Conservation (phyloP, 176 grass and related monocot species). For the Musa troglodytarum region DNA sequence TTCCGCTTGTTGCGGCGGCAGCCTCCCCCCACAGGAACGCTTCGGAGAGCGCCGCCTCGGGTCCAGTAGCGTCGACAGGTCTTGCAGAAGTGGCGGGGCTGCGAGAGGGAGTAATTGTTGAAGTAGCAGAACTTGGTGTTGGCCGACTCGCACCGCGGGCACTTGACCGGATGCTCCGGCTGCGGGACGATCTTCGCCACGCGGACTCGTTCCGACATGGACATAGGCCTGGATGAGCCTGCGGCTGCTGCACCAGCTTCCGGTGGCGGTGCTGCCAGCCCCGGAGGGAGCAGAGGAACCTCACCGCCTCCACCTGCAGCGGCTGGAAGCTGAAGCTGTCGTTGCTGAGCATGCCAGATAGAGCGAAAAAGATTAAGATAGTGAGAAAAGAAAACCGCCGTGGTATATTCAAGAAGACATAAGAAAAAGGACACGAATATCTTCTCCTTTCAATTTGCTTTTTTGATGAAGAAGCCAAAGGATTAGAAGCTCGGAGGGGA, state of each 20-base stretch:
- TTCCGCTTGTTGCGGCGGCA: constrained; percentile 89
- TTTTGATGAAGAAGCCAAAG: constrained; percentile 54
- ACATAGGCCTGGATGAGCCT: constrained; percentile 25
- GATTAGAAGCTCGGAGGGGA: neutral
- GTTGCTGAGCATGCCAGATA: constrained; percentile 23
- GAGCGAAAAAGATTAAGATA: constrained; percentile 22
- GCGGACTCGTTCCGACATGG: constrained; percentile 64
- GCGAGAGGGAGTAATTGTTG: constrained; percentile 95
- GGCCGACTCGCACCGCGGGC: constrained; percentile 84
- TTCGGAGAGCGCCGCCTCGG: constrained; percentile 66
- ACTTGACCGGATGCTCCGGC: constrained; percentile 78
- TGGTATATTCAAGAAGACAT: constrained; percentile 20
- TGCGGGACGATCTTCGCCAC: constrained; percentile 49
- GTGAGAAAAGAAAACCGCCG: neutral
- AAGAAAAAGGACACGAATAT: constrained; percentile 7
- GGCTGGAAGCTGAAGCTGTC: constrained; percentile 27
- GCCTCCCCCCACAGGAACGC: constrained; percentile 81
- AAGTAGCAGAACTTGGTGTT: constrained; percentile 99
- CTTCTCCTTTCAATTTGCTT: constrained; percentile 29
- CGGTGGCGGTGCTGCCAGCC: constrained; percentile 19
- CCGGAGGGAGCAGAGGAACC: constrained; percentile 13
- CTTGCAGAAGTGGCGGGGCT: constrained; percentile 99
- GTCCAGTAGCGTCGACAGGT: constrained; percentile 97
- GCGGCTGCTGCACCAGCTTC: neutral
- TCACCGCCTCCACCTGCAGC: constrained; percentile 2